Conservation (phyloP, 2,329 filamentous ascomycete genomes). For the Aureobasidium sp. region DNA sequence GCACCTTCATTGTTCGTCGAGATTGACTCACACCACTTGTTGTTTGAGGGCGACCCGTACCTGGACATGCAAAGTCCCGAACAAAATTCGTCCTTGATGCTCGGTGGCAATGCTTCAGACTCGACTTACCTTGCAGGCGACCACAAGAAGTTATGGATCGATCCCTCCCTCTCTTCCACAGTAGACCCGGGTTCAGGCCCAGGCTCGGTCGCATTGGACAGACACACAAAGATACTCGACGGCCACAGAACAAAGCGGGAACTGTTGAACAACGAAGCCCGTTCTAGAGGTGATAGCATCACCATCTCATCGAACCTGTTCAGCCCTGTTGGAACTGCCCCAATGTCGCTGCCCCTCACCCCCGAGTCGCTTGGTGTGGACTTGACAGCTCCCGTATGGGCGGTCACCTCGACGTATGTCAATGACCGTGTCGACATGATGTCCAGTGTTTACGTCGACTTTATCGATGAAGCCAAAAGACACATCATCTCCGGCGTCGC, state of each 20-base stretch:
- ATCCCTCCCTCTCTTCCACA: not conserved
- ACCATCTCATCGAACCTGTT: slow-evolving; percentile 4
- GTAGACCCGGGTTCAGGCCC: not conserved
- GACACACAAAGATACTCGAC: not conserved
- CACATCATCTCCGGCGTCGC: not conserved
- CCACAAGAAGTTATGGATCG: not conserved
- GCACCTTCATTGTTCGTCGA: not conserved
- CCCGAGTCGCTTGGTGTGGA: not conserved
- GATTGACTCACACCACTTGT: not conserved
- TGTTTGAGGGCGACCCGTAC: not conserved
- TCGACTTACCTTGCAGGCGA: not conserved
- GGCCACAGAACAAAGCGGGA: not conserved
- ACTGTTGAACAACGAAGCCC: not conserved
- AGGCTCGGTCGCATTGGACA: not conserved
- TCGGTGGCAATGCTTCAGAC: not conserved
- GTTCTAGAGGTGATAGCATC: not conserved
- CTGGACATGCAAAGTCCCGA: not conserved
- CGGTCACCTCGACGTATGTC: slow-evolving; percentile 1
- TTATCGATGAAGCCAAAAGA: not conserved
- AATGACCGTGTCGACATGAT: slow-evolving; percentile 1
- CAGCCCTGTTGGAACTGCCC: not conserved
- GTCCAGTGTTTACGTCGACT: slow-evolving; percentile 3
- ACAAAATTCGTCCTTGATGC: not conserved
- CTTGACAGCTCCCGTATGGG: slow-evolving; percentile 1
- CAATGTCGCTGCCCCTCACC: not conserved